Evolutionary conservation across 2,329 filamentous ascomycete species (phyloP), one percentile per base, ranked within the genome.

Genomic region (Chaetomiaceae sp.): DNA sequence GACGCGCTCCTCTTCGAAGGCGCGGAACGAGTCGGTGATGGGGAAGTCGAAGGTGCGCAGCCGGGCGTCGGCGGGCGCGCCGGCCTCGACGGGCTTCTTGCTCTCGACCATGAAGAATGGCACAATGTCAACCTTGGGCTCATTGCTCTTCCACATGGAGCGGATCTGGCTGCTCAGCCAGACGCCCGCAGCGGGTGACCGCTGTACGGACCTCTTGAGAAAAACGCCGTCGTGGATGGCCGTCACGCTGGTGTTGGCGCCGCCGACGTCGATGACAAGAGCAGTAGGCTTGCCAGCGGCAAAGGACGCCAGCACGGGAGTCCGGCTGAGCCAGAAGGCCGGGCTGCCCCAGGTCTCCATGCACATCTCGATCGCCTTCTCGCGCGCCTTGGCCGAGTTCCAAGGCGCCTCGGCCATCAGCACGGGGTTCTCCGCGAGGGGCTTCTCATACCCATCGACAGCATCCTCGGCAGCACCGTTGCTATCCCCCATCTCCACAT

Each of bases 331-430:
- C 77, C 91, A 98, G 67, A 96, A 97, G 5, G 93, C 93, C 15
- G 93, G 93, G 46, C 85, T 86, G 22, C 88, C 90, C 89, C 93
- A 98, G 62, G 82, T 87, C 74, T 98, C 93, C 84, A 98, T 96
- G 49, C 88, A 89, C 53, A 97, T 82, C 70, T 98, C 93, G 60
- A 96, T 91, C 33, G 85, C 84, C 77, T 93, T 95, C 70, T 98
- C 93, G 50, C 94, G 78, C 50, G 86, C 81, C 71, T 96, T 96
- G 35, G 79, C 68, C 20, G 82, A 77, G 68, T 95, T 97, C 90
- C 91, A 97, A 10, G 88, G 86, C 12, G 90, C 86, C 68, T 98
- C 93, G 1, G 88, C 95, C 79, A 98, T 84, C 49, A 98, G 74
- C 50, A 98, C 71, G 7, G 93, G 94, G 65, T 87, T 93, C 65